Evolutionary conservation across 2,329 filamentous ascomycete genomes (phyloP), one percentile per base, ranked within the genome.

Genomic region (Colletotrichum theobromicola): DNA sequence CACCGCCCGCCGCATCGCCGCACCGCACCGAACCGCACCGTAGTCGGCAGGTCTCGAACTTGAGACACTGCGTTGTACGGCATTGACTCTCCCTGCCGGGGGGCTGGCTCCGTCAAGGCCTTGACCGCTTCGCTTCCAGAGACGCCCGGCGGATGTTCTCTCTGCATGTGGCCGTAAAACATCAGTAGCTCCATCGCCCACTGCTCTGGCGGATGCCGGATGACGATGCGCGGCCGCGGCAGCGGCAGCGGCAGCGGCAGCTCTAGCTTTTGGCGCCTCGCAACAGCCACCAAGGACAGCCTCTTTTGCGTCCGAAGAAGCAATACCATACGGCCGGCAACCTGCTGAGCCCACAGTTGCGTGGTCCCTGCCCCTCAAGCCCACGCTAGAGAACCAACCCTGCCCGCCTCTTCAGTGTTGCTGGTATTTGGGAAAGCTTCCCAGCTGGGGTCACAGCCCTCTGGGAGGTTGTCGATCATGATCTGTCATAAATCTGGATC

Each of bases 401-500:
- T 62, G 67, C 35, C 57, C 35, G 28, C 61, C 53, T 70, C 35
- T 28, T 65, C 71, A 37, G 18, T 64, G 53, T 58, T 69, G 35
- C 24, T 62, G 61, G 67, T 37, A 71, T 26, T 71, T 53, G 10
- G 24, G 71, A 72, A 66, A 74, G 67, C 32, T 63, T 42, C 62
- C 55, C 26, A 34, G 53, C 32, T 10, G 72, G 61, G 67, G 32
- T 26, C 67, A 66, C 30, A 66, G 42, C 55, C 70, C 28, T 69
- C 50, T 68, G 58, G 67, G 42, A 55, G 37, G 67, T 46, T 53
- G 67, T 67, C 67, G 74, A 77, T 77, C 70, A 67, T 76, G 75
- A 77, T 75, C 75, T 76, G 70, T 77, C 74, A 76, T 35, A 76
- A 46, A 76, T 76, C 67, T 70, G 74, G 53, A 77, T 75, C 75